Evolutionary conservation across 768 basidiomycete species (phyloP), one percentile per base, ranked within the genome.

Genomic region (Amanita fuliginea): DNA sequence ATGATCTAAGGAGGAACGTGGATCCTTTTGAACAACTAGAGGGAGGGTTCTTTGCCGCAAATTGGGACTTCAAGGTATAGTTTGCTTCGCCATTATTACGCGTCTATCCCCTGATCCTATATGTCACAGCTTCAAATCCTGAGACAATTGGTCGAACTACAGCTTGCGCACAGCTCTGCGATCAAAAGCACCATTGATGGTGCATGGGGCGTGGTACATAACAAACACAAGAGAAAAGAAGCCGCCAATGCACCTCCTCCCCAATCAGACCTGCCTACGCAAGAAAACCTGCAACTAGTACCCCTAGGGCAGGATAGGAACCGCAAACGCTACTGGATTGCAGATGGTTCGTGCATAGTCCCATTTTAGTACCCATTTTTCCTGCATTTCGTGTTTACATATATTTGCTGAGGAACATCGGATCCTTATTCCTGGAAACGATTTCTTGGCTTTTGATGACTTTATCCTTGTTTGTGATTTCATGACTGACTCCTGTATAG

Each of bases 181-280:
- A 75, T 90, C 60, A 86, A 87, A 65, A 70, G 65, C 45, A 69
- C 69, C 46, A 83, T 91, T 63, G 87, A 91, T 74, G 80, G 78
- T 62, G 86, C 87, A 44, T 89, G 89, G 86, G 87, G 86, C 59
- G 84, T 88, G 59, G 76, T 77, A 48, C 84, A 86, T 55, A 81
- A 81, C 62, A 88, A 89, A 59, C 83, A 88, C 65, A 87, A 89
- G 75, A 91, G 87, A 68, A 80, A 77, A 51, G 80, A 86, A 50
- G 68, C 74, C 18, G 64, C 76, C 14, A 68, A 71, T 33, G 69
- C 73, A 1, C 76, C 78, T 43, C 76, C 78, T 33, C 74, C 76
- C 37, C 64, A 80, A 49, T 67, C 70, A 42, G 81, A 85, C 63
- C 75, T 81, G n/a, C 70, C 71, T 53, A 85, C 80, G 58, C 79